Base-by-base conservation (phyloP, 2,329 filamentous ascomycete species). In the Cryphonectria japonica region DNA sequence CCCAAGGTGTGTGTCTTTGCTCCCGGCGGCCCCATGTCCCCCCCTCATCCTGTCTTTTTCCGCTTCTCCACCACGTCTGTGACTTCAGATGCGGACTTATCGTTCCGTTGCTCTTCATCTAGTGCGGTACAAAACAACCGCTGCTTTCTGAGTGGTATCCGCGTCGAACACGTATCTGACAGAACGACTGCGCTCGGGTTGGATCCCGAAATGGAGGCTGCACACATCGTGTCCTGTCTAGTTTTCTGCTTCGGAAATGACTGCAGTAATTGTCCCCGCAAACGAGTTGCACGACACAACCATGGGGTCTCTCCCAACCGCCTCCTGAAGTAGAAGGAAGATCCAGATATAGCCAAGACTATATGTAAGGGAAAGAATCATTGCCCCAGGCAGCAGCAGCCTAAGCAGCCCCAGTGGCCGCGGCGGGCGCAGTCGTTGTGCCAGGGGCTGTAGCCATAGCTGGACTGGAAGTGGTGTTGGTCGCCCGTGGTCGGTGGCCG, bases 401-500 rank as follows among this genome's bases (percentile, higher is more conserved):
- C 50, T 64, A 64, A 39, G 61, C 61, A 61, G 61, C 39, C 29
- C 57, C 71, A 4, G 66, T 41, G 22, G 54, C 61, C 8, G 57
- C 22, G 34, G 32, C 34, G 2, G 52, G 26, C 6, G 52, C n/a
- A 32, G 34, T n/a, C 34, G 52, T 39, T 26, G 63, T 22, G 22
- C 19, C 64, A 57, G 39, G 39, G n/a, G 26, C 34, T 26, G 26
- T 13, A 37, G 46, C 19, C 29, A 46, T n/a, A 61, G n/a, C 26
- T 16, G 52, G 63, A 8, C 13, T 22, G 19, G 29, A 32, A 7
- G 41, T 50, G 43, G 13, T 64, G 22, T 50, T 50, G n/a, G 66
- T 68, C 65, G 62, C 72, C 37, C 57, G 70, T 8, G 75, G 75
- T 22, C 78, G 77, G 70, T 82, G 81, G 7, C 80, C 80, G 37